Evolutionary conservation across 352 stramenopile species (phyloP), one percentile per base, ranked within the genome.

Genomic region (Phytopythium vexans): DNA sequence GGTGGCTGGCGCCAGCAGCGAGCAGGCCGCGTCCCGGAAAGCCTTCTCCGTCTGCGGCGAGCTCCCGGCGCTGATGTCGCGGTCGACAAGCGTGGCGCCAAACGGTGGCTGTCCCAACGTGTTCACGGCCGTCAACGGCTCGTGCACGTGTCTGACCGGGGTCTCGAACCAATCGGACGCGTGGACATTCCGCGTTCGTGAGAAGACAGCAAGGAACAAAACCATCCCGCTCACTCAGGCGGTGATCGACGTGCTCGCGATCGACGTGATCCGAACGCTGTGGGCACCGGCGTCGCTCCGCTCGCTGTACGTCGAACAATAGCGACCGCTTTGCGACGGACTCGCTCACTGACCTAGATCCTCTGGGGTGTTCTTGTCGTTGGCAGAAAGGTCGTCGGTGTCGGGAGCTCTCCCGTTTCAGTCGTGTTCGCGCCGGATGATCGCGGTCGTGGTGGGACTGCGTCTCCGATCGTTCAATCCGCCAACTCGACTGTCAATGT

Each of bases 61-160:
- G 0, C 42, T 59, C 7, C 70, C 63, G 32, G 61, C 66, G 9
- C 37, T 79, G n/a, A 27, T 70, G 9, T 72, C 60, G 32, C 38
- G 63, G 12, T 74, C 63, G 15, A 51, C 54, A 10, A 47, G 42
- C 7, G 41, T 58, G 15, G 43, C 52, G 31, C 46, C 67, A 6
- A 80, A 80, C 8, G 58, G 60, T 12, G 60, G 43, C 11, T 80
- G 70, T 43, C 60, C 64, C 12, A 33, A 53, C 1, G 11, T 61
- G 16, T 57, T 72, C 54, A 68, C 54, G 16, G 45, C 44, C 2
- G 38, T 64, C 41, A 80, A 77, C 31, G 61, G 43, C 3, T 80
- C 70, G 15, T 80, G 70, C 43, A 80, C 67, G 9, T 80, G 70
- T 33, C 44, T 80, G n/a, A 62, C n/a, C 8, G 57, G 63, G 35